Percentiles rank a stretch among this genome's conserved stretches.
phyloP scores from a whole-genome alignment of 2,329 filamentous ascomycete species.

The Fusarium sp. region DNA sequence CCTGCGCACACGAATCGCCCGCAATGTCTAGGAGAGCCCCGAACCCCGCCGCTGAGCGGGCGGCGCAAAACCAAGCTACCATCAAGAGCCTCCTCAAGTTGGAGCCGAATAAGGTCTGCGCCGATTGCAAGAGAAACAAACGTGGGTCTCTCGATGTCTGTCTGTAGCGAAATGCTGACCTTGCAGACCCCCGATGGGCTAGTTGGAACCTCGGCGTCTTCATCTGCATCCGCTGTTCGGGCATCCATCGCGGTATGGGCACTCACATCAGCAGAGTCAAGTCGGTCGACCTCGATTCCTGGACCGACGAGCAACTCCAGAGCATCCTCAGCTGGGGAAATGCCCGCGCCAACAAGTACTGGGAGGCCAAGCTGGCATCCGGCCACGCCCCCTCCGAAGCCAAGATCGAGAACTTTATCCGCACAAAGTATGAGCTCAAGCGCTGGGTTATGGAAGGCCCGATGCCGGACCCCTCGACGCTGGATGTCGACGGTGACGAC shows the following conservation, averaged over 20 bases:
- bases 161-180: constrained; percentile 10
- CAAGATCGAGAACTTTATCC: constrained; percentile 99
- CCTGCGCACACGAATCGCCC: constrained; percentile 11
- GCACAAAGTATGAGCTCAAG: constrained; percentile 98
- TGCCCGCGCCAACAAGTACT: constrained; percentile 96
- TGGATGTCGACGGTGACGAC: constrained; percentile 88
- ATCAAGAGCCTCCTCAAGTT: constrained; percentile 96
- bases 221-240: constrained; percentile 97
- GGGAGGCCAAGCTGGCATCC: constrained; percentile 92
- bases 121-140: constrained; percentile 99
- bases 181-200: constrained; percentile 93
- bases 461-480: constrained; percentile 89
- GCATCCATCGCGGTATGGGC: constrained; percentile 98
- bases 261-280: constrained; percentile 99
- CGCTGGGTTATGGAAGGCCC: constrained; percentile 99
- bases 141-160: constrained; percentile 66
- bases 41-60: constrained; percentile 85
- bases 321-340: constrained; percentile 97
- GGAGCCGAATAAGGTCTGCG: constrained; percentile 95
- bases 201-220: constrained; percentile 99
- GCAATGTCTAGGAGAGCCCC: constrained; percentile 82
- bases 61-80: constrained; percentile 91
- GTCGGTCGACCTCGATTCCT: constrained; percentile 96
- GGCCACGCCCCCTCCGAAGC: constrained; percentile 94
- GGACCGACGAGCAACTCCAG: constrained; percentile 97